Evolutionary conservation across 495 filamentous ascomycete species (phyloP), one percentile per base, ranked within the genome.

Genomic region (Choiromyces venosus): DNA sequence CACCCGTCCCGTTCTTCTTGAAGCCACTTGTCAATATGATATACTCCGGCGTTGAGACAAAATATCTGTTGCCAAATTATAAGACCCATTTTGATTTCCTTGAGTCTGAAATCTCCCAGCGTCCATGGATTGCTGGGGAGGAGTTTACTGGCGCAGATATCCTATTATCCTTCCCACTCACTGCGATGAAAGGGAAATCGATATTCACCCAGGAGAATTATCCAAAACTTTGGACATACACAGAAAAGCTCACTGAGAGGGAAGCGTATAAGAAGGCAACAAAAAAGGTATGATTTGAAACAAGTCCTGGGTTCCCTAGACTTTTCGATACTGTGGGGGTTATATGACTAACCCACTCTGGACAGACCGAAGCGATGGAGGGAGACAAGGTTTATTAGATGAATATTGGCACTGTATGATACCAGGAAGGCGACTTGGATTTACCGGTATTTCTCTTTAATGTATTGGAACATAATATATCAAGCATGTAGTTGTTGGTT

Each of bases 1-100:
- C 88, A 6, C 87, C 89, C 0, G 83, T 92, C 8, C 93, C 93
- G 2, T 96, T 97, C 87, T 93, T 97, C 85, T 84, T 97, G 80
- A 90, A 89, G 61, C 92, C 92, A 25, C 86, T 97, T 72, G 90
- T 91, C 10, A 80, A 83, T 21, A 81, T 86, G 25, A 88, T 97
- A 19, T 88, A 88, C 46, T 82, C 83, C 72, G 88, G 89, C 39
- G 83, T 97, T 37, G 84, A 89, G 37, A 79, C 83, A 3, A 78
- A 77, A 14, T 93, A 89, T 78, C 82, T 96, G 38, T 82, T 85
- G 9, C 88, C 88, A 29, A 90, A 92, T 67, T 83, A 91, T 64
- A 84, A 87, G 65, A 84, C 84, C 18, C 87, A 95, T 68, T 86
- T 94, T 37, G 82, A 81, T 16, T 94, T 96, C 82, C 80, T 97